Conservation (phyloP, 495 filamentous ascomycete species). For the Copromyces sp. region DNA sequence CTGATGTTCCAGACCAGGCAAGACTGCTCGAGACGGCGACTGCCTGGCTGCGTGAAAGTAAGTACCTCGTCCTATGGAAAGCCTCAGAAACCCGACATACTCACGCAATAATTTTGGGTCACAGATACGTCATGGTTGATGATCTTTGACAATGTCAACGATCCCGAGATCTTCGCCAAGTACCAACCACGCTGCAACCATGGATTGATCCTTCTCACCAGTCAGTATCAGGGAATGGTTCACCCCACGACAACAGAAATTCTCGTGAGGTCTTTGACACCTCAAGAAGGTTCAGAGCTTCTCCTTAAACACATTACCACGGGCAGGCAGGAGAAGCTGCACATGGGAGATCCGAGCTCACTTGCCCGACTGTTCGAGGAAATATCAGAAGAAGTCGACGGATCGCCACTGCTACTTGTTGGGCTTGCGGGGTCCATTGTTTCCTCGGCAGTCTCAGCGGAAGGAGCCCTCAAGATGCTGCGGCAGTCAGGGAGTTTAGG, state of each 20-base stretch:
- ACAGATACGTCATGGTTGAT: not conserved
- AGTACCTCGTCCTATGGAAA: not conserved
- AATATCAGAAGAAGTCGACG: not conserved
- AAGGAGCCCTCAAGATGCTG: not conserved
- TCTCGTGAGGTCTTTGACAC: not conserved
- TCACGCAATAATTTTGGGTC: no score
- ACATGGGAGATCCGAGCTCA: not conserved
- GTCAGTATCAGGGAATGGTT: not conserved
- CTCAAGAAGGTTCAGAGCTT: not conserved
- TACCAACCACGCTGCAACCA: not conserved
- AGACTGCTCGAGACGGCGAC: not conserved
- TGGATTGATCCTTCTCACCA: not conserved
- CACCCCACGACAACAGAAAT: not conserved
- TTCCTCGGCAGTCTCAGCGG: not conserved
- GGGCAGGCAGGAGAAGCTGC: not conserved
- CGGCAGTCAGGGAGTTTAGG: not conserved
- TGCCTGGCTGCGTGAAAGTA: not conserved
- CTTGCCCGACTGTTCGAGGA: not conserved
- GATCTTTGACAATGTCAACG: not conserved
- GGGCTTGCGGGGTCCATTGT: not conserved
- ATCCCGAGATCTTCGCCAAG: not conserved
- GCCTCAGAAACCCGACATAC: not conserved
- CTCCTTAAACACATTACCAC: not conserved
- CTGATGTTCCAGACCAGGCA: not conserved
- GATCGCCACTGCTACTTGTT: not conserved